Conservation (phyloP, 768 basidiomycete genomes). For the Basidioascus undulatus region DNA sequence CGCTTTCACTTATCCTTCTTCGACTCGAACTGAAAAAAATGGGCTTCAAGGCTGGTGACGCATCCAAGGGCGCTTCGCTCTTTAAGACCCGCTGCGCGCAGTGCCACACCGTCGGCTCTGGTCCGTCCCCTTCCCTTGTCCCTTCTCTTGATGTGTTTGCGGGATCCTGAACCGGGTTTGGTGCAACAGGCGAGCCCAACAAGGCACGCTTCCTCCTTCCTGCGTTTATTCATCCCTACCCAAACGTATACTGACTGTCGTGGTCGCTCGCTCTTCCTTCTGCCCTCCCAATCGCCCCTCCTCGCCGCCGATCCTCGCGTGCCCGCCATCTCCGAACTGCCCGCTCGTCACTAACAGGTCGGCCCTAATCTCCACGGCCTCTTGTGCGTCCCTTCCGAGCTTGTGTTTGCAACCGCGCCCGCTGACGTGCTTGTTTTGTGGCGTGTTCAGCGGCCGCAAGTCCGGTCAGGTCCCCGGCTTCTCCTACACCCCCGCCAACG, state of each 20-base stretch:
- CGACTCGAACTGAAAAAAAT: too few relatives aligned
- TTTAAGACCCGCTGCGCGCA: slow-evolving; percentile 93
- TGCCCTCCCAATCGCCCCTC: too few relatives aligned
- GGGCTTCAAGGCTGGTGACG: slow-evolving; percentile 34
- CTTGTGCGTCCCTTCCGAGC: slow-evolving; percentile 6
- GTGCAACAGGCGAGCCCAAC: slow-evolving; percentile 37
- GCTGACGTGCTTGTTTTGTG: not conserved
- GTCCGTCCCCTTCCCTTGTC: slow-evolving; percentile 13
- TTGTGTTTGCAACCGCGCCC: not conserved
- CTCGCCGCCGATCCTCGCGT: not conserved
- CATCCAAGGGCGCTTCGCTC: slow-evolving; percentile 68
- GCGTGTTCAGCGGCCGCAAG: slow-evolving; percentile 18
- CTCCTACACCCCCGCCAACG: slow-evolving; percentile 82
- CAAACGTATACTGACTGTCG: too few relatives aligned
- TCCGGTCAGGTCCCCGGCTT: slow-evolving; percentile 65
- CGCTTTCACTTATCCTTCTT: too few relatives aligned
- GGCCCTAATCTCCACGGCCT: slow-evolving; percentile 89
- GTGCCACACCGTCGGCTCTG: slow-evolving; percentile 72
- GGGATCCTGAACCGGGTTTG: too few relatives aligned
- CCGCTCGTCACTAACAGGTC: slow-evolving; percentile 22
- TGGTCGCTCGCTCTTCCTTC: too few relatives aligned
- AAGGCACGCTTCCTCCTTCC: slow-evolving; percentile 21
- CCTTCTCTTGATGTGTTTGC: not conserved
- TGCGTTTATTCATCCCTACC: not conserved
- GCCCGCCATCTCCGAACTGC: not conserved